Base-by-base conservation (phyloP, 2,329 filamentous ascomycete genomes). In the Capronia americana region DNA sequence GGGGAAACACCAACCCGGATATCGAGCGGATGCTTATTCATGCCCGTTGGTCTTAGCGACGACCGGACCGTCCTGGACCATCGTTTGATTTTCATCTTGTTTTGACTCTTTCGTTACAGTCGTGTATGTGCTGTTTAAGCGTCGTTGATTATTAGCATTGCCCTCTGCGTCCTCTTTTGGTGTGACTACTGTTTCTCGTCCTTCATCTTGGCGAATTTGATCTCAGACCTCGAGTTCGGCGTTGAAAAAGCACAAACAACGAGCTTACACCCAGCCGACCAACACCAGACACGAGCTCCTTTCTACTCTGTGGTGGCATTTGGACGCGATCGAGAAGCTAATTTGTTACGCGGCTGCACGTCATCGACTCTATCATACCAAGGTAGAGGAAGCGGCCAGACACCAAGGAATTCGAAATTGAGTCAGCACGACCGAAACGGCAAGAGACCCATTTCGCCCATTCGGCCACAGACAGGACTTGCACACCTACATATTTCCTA, bases 1-100 rank as follows among this genome's bases (percentile, higher is more conserved):
- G 8, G 46, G 34, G 41, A 48, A 46, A 61, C 59, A 61, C 57
- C 41, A 61, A 17, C 46, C 5, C 53, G 53, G 28, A 34, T 34
- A 28, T 55, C 24, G 12, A 55, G 32, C 55, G 28, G 26, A 20
- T 55, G 53, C 53, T 55, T 55, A 30, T 28, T 55, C 53, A 55
- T 20, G 8, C 53, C 26, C 28, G 26, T 10, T 8, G 53, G 28
- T 32, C 53, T 38, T 44, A 44, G 14, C 38, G 34, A 41, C 12
- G 12, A 4, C 4, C 12, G 34, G 34, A 41, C 34, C 34, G 17
- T n/a, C 6, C 17, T 44, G 17, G 12, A 17, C 14, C 30, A 8
- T 44, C 7, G 3, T 44, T 44, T 17, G 0, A 1, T 44, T n/a
- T 44, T 1, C 17, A 20, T n/a, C n/a, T 41, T n/a, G 17, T 8